Evolutionary conservation across 2,329 filamentous ascomycete species (phyloP).

Genomic region (Cytospora mali): DNA sequence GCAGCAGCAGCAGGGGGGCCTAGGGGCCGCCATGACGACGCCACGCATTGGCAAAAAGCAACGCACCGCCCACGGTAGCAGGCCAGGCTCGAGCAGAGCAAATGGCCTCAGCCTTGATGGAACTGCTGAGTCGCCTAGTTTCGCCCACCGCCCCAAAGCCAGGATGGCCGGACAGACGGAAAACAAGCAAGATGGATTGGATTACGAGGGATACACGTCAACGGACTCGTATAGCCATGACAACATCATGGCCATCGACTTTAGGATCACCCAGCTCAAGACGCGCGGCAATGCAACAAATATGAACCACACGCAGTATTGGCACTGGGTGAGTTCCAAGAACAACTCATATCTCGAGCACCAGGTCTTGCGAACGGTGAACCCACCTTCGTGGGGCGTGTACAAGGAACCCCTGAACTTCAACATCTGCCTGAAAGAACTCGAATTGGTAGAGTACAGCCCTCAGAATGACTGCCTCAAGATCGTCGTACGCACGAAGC

Average conservation of each 20-base stretch:
- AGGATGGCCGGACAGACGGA: background rate
- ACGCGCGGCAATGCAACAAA: conserved; percentile 50
- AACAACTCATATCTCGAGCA: conserved; percentile 50
- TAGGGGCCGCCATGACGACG: background rate
- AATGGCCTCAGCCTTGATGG: background rate
- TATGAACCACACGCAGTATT: conserved; percentile 55
- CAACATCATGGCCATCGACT: conserved; percentile 50
- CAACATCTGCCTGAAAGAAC: conserved; percentile 49
- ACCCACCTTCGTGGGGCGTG: conserved; percentile 49
- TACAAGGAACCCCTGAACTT: conserved; percentile 56
- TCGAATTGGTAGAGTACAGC: conserved; percentile 48
- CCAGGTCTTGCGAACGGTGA: conserved; percentile 52
- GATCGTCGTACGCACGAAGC: conserved; percentile 45
- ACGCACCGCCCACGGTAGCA: background rate
- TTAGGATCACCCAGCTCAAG: conserved; percentile 56
- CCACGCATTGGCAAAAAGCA: conserved; percentile 16
- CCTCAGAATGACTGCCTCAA: conserved; percentile 39
- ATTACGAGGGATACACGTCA: conserved; percentile 52
- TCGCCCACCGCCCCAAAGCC: background rate
- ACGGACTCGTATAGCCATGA: conserved; percentile 54
- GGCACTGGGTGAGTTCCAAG: conserved; percentile 50
- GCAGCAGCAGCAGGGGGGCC: conserved; percentile 19
- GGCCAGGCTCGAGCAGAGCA: conserved; percentile 4
- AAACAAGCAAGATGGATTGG: conserved; percentile 40
- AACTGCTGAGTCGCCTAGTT: background rate